Evolutionary conservation across 2,329 filamentous ascomycete genomes (phyloP).

Genomic region (Didymella glomerata): DNA sequence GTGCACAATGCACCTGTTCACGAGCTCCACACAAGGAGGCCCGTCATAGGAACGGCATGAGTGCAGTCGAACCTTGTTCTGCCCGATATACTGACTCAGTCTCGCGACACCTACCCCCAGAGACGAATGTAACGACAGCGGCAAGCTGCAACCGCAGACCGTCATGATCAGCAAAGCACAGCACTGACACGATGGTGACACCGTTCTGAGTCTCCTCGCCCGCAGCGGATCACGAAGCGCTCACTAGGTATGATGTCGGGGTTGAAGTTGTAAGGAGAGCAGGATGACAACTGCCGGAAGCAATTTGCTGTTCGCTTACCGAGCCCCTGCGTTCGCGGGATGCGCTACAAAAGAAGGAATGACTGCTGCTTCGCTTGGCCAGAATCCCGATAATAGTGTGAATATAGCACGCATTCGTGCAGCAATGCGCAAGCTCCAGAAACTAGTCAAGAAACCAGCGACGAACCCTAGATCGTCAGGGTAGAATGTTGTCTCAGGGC

Average conservation of each 20-base stretch:
- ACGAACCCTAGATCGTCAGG: neutral
- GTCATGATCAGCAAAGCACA: neutral
- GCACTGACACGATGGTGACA: conserved; percentile 1
- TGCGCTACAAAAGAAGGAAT: neutral
- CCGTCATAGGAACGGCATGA: conserved; percentile 2
- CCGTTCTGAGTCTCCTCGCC: neutral
- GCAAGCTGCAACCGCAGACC: neutral
- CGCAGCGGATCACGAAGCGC: neutral
- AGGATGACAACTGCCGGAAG: neutral
- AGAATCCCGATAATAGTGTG: neutral
- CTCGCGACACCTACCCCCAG: conserved; percentile 14
- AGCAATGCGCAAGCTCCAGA: neutral
- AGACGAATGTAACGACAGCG: neutral
- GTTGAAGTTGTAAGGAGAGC: neutral
- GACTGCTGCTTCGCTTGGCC: neutral
- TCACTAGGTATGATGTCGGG: neutral
- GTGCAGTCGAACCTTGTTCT: conserved; percentile 3
- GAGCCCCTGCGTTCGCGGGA: neutral
- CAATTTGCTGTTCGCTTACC: neutral
- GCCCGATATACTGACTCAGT: conserved; percentile 7
- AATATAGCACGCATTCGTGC: neutral
- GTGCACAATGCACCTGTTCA: neutral
- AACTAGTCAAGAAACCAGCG: neutral
- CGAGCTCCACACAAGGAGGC: conserved; percentile 6
- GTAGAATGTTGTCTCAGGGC: neutral